Base-by-base conservation (phyloP, 495 filamentous ascomycete species). In the Cudoniella acicularis region DNA sequence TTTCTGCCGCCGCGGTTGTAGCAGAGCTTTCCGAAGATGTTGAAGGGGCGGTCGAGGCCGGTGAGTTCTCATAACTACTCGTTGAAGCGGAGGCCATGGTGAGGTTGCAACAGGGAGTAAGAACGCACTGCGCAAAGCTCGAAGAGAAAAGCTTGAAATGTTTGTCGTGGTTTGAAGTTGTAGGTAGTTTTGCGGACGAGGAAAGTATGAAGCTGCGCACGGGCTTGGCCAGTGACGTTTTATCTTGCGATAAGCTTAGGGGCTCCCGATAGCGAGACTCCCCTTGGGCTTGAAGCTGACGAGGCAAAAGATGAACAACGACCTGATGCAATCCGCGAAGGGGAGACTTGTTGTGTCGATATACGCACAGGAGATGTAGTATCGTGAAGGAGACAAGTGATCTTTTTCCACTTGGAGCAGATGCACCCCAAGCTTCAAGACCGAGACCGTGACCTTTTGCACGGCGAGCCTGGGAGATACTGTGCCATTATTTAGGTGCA, bases 1-100 rank as follows among this genome's bases (percentile, higher is more conserved):
- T 89, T 64, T 91, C 88, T 41, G 80, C 71, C 26, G 74, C 45
- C 8, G 56, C 17, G 2, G 48, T 18, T 0, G 42, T 46, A 2
- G 41, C 42, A 3, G 57, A 53, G 2, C 8, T 21, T 23, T 62
- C 50, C 26, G 60, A 62, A 22, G 57, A 59, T 4, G 57, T 46
- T 0, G 54, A 50, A 6, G 67, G 70, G 45, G 71, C 43, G 6
- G 43, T 47, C 43, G 43, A 21, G 17, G 43, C 16, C 43, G 43
- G 43, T 17, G 43, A 47, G 43, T 8, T 17, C 43, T 47, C 20
- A n/a, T 47, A 36, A 36, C 30, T 36, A 36, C 30, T 13, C 30
- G 43, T 9, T 9, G 20, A 21, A 21, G 43, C 43, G 17, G 43
- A 47, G 8, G 20, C 43, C 43, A 47, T 47, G 43, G n/a, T 36